These are phyloP conservation scores for Datisca glomerata DNA, from an alignment of 306 rosid genomes.

Conservation along the genomic window DNA sequence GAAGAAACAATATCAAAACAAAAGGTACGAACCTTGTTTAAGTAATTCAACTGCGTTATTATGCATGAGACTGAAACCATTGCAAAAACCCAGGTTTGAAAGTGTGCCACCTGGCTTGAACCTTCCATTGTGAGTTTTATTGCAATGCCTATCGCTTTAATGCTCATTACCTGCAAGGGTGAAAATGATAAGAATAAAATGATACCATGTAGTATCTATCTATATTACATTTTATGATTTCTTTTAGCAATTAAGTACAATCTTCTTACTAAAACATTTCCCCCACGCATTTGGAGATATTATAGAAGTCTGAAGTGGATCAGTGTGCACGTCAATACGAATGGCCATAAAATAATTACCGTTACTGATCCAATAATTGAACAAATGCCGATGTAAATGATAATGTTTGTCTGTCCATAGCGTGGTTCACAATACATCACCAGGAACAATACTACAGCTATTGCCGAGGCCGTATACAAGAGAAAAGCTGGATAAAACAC, in stretches of 20 bases:
- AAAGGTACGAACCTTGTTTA: slow-evolving; percentile 55
- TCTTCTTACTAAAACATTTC: background rate
- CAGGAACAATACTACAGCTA: slow-evolving; percentile 50
- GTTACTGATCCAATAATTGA: slow-evolving; percentile 78
- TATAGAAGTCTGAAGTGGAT: no score
- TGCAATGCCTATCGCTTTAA: slow-evolving; percentile 82
- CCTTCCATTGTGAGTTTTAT: slow-evolving; percentile 82
- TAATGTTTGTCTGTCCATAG: slow-evolving; percentile 65
- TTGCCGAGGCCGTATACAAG: slow-evolving; percentile 53
- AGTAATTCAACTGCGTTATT: slow-evolving; percentile 62
- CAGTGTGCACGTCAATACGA: background rate
- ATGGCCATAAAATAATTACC: slow-evolving; percentile 24
- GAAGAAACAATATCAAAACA: background rate
- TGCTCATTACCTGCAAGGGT: slow-evolving; percentile 74
- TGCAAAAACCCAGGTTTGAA: slow-evolving; percentile 75
- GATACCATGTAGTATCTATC: background rate
- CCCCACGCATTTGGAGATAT: background rate
- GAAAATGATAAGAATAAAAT: background rate
- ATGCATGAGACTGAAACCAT: slow-evolving; percentile 66
- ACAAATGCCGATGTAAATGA: slow-evolving; percentile 64
- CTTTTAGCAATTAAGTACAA: background rate
- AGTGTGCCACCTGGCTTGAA: slow-evolving; percentile 46
- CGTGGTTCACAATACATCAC: slow-evolving; percentile 63
- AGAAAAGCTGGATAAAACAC: slow-evolving; percentile 50
- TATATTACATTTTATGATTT: no score